Base-by-base conservation (phyloP, 2,329 filamentous ascomycete genomes). In the Sporothrix sp. region DNA sequence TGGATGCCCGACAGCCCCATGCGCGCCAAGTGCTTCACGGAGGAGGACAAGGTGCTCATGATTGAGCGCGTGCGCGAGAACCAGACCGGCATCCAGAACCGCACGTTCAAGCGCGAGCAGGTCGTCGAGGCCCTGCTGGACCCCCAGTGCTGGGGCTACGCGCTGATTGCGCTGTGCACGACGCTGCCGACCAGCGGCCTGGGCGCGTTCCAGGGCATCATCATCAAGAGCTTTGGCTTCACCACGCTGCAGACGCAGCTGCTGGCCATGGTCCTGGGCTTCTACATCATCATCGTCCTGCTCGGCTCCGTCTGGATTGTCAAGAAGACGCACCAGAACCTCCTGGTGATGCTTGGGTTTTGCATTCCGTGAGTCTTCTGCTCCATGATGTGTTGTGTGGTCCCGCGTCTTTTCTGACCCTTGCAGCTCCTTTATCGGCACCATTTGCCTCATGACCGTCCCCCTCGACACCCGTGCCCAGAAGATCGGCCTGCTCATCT, bases 171-270 rank as follows among this genome's bases (percentile, higher is more conserved):
- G 48, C 68, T 89, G 20, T 84, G 45, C 65, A 87, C 85, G 0
- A 88, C 84, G 0, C 69, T 89, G 2, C 85, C 84, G 0, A 88
- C 84, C 0, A 81, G 77, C 18, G 84, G 85, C 0, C 74, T 89
- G 0, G 84, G 85, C 7, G 80, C 79, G 0, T 89, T 87, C 61
- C 79, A 82, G 49, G 83, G 83, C 56, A 83, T 89, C 58, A 83
- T 90, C 58, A 86, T 89, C 64, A 76, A 73, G 50, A 71, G 72
- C n/a, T 81, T 89, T 52, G 67, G 81, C 0, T 90, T 88, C 59
- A 73, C 68, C 0, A 68, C 70, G 0, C 69, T 87, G 7, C 68
- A 89, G 63, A 87, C 84, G 0, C 84, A 88, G 65, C 69, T 90
- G 1, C 68, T 90, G 21, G 76, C 82, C 35, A 87, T 89, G 82